Percentiles rank a stretch among this genome's conserved stretches.
phyloP scores from a whole-genome alignment of 129 eudicot species.

The Helianthus annuus region HanXRQr2.0-SUNRISE NC_035440.2:114002355-114002854 shows the following conservation, averaged over 20 bases:
- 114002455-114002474: neutral
- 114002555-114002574: slow-evolving; percentile 60
- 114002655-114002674: slow-evolving; percentile 7
- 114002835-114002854: slow-evolving; percentile 76
- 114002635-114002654: neutral
- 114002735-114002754: slow-evolving; percentile 68
- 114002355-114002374: too few species aligned
- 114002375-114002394: too few species aligned
- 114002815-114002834: slow-evolving; percentile 94
- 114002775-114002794: slow-evolving; percentile 75
- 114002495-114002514: neutral
- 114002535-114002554: slow-evolving; percentile 66
- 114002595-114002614: slow-evolving; percentile 69
- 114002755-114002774: slow-evolving; percentile 68
- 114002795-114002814: slow-evolving; percentile 81
- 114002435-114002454: neutral
- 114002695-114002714: slow-evolving; percentile 75
- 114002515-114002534: slow-evolving; percentile 37
- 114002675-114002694: slow-evolving; percentile 37
- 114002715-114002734: slow-evolving; percentile 65
- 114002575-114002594: slow-evolving; percentile 91
- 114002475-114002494: neutral
- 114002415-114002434: too few species aligned
- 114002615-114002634: slow-evolving; percentile 54
- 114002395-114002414: too few species aligned